Conservation (phyloP, 257 asterid species). For the Euphrasia confusa region DNA sequence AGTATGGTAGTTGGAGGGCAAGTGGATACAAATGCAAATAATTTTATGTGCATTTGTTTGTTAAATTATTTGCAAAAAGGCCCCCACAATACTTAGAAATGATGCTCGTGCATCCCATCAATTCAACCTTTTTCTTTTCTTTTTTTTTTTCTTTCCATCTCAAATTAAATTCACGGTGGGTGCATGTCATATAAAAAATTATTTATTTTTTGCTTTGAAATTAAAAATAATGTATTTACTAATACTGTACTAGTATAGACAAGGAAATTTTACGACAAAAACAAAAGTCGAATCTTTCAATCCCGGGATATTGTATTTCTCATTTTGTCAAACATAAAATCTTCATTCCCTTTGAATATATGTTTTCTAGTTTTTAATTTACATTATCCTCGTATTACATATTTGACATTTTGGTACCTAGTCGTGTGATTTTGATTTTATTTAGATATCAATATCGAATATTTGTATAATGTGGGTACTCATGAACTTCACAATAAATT, state of each 20-base stretch:
- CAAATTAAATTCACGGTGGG: too few relatives aligned
- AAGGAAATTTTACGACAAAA: not conserved
- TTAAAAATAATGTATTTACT: too few relatives aligned
- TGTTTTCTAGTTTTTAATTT: too few relatives aligned
- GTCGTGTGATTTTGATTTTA: too few relatives aligned
- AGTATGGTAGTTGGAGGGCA: not conserved
- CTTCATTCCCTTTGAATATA: not conserved
- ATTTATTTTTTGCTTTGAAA: too few relatives aligned
- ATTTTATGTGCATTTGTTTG: not conserved
- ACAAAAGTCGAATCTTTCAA: not conserved
- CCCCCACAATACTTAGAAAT: conserved; percentile 2
- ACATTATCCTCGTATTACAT: too few relatives aligned
- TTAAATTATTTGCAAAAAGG: not conserved
- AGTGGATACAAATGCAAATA: not conserved
- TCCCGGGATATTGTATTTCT: not conserved
- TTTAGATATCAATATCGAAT: too few relatives aligned
- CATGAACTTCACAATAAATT: too few relatives aligned
- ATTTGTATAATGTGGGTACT: too few relatives aligned
- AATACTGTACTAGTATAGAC: not conserved
- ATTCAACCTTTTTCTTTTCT: not conserved
- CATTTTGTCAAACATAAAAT: not conserved
- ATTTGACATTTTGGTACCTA: too few relatives aligned
- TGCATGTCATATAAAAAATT: not conserved
- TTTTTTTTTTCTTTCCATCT: too few relatives aligned
- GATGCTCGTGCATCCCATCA: conserved; percentile 6